Evolutionary conservation across 2,329 filamentous ascomycete genomes (phyloP).

Genomic region (Aspergillus alliaceus): DNA sequence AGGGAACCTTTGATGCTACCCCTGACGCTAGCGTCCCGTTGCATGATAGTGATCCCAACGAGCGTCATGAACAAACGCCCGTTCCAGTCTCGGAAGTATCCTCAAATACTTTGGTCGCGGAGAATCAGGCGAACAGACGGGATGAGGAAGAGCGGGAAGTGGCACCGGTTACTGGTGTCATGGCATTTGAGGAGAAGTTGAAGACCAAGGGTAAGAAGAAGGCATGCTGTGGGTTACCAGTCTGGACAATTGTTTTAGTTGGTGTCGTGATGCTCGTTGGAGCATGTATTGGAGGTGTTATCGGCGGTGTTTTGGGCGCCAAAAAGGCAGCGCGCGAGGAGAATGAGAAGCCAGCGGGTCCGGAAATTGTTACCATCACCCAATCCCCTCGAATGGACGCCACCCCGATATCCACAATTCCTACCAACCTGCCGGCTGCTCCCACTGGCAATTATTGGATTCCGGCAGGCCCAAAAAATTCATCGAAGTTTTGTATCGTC

Average conservation of each 20-base stretch:
- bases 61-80: constrained; percentile 23
- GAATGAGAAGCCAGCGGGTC: constrained; percentile 21
- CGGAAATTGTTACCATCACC: constrained; percentile 48
- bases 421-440: constrained; percentile 44
- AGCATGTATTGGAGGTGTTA: constrained; percentile 53
- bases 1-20: constrained; percentile 32
- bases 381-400: constrained; percentile 52
- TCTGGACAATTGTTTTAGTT: constrained; percentile 52
- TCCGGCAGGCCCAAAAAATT: constrained; percentile 48
- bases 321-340: constrained; percentile 34
- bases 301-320: constrained; percentile 55
- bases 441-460: constrained; percentile 53
- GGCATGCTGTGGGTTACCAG: constrained; percentile 52
- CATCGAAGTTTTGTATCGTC: constrained; percentile 51
- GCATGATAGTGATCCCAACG: constrained; percentile 50
- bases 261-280: constrained; percentile 49
- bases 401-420: constrained; percentile 48
- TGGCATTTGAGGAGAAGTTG: constrained; percentile 46
- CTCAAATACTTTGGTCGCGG: constrained; percentile 28
- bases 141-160: constrained; percentile 18
- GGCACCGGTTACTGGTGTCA: constrained; percentile 35
- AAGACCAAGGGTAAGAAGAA: constrained; percentile 43
- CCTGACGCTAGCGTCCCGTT: constrained; percentile 44
- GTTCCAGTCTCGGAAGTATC: constrained; percentile 33
- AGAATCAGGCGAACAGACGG: constrained; percentile 16